Evolutionary conservation across 139 green algal genomes (phyloP).

Genomic region (Chlamydomonas applanata): DNA sequence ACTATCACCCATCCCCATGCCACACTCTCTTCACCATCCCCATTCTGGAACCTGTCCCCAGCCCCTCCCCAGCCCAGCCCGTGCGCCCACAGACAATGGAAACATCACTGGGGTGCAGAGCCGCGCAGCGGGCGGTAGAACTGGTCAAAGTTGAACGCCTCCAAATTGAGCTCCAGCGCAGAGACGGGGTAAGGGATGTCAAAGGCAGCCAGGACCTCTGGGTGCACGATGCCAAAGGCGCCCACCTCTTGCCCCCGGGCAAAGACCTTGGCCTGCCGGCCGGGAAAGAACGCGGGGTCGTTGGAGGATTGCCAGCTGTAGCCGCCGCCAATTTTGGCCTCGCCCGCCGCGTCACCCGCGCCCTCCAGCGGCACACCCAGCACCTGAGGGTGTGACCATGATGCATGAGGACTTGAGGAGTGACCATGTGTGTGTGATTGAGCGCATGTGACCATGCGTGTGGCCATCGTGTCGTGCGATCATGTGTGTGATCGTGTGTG

Average conservation of each 20-base stretch:
- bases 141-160: constrained; percentile 91
- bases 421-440: too few species aligned
- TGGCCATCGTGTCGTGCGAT: too few species aligned
- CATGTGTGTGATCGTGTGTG: too few species aligned
- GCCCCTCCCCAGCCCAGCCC: too few species aligned
- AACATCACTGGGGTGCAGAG: neutral
- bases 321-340: constrained; percentile 22
- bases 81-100: too few species aligned
- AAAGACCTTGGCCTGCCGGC: constrained; percentile 56
- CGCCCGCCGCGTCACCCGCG: constrained; percentile 3
- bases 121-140: constrained; percentile 44
- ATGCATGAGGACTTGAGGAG: too few species aligned
- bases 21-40: too few species aligned
- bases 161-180: constrained; percentile 92
- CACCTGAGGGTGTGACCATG: constrained; percentile 33
- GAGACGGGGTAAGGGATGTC: constrained; percentile 89
- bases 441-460: too few species aligned
- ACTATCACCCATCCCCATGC: too few species aligned
- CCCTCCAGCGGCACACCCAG: constrained; percentile 60
- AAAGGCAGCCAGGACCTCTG: constrained; percentile 84
- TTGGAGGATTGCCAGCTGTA: constrained; percentile 76
- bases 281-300: constrained; percentile 86
- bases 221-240: constrained; percentile 93
- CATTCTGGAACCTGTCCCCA: too few species aligned
- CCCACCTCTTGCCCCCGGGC: constrained; percentile 43